Conservation (phyloP, 345 rosid species). For the Linum lewisii region DNA sequence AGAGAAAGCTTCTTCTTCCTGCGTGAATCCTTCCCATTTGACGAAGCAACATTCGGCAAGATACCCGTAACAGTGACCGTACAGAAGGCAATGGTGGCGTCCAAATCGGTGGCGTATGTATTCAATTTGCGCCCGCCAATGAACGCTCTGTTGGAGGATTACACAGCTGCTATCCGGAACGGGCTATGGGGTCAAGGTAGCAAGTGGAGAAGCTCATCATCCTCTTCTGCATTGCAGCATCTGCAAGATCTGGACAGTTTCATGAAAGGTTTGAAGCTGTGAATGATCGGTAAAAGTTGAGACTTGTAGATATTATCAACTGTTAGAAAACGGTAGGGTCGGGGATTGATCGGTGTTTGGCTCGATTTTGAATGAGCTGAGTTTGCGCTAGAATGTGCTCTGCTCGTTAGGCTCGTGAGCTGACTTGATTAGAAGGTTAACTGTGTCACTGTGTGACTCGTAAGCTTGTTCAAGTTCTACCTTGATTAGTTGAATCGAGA, state of each 20-base stretch:
- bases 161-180: slow-evolving; percentile 19
- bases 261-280: background rate
- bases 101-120: slow-evolving; percentile 62
- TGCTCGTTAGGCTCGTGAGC: no score
- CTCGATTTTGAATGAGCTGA: no score
- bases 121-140: slow-evolving; percentile 55
- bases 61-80: slow-evolving; percentile 25
- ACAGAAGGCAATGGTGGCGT: slow-evolving; percentile 43
- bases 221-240: background rate
- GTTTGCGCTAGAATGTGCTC: no score
- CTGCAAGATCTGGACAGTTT: background rate
- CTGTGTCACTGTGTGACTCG: no score
- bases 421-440: no score
- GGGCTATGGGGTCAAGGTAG: background rate
- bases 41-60: slow-evolving; percentile 54
- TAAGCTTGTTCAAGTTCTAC: no score
- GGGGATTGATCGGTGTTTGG: no score
- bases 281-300: no score
- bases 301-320: no score
- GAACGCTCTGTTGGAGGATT: slow-evolving; percentile 43
- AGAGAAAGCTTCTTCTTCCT: slow-evolving; percentile 85
- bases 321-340: no score
- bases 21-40: slow-evolving; percentile 51
- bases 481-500: no score
- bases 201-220: background rate